Conservation (phyloP, 768 basidiomycete genomes). For the Lactarius psammicola region DNA sequence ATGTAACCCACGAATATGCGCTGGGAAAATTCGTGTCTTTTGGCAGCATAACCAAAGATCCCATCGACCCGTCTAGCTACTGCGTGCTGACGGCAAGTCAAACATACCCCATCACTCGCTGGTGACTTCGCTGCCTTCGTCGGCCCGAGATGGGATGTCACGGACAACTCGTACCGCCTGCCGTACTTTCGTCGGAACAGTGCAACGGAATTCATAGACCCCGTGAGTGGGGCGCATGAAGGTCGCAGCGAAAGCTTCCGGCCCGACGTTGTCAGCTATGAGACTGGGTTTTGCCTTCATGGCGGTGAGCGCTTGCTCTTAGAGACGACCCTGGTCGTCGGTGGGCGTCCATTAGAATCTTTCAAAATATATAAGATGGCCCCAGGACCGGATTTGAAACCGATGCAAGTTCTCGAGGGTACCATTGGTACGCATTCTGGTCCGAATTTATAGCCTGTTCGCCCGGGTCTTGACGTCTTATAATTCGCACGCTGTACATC, state of each 20-base stretch:
- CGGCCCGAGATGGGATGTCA: too few species aligned
- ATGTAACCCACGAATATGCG: too few species aligned
- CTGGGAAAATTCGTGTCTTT: too few species aligned
- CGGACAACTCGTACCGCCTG: conserved; percentile 51
- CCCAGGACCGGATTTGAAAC: conserved; percentile 48
- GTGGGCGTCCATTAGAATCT: conserved; percentile 40
- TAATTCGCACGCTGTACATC: conserved; percentile 27
- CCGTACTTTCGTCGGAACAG: conserved; percentile 69
- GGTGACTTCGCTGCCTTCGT: too few species aligned
- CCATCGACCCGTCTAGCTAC: too few species aligned
- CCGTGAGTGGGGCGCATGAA: conserved; percentile 58
- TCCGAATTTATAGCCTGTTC: background rate
- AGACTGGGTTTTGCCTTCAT: conserved; percentile 49
- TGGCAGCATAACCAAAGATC: too few species aligned
- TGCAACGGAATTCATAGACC: conserved; percentile 61
- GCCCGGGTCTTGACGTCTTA: background rate
- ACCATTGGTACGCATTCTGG: conserved; percentile 41
- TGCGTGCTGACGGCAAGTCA: too few species aligned
- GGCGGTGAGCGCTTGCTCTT: conserved; percentile 43
- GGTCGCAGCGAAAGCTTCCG: conserved; percentile 61
- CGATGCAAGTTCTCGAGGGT: conserved; percentile 51
- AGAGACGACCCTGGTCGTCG: too few species aligned
- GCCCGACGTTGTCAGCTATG: conserved; percentile 60
- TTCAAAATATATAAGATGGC: conserved; percentile 62
- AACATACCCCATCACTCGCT: too few species aligned